Base-by-base conservation (phyloP, 441 rosid genomes). In the Euphorbia schlechtendalii region DNA sequence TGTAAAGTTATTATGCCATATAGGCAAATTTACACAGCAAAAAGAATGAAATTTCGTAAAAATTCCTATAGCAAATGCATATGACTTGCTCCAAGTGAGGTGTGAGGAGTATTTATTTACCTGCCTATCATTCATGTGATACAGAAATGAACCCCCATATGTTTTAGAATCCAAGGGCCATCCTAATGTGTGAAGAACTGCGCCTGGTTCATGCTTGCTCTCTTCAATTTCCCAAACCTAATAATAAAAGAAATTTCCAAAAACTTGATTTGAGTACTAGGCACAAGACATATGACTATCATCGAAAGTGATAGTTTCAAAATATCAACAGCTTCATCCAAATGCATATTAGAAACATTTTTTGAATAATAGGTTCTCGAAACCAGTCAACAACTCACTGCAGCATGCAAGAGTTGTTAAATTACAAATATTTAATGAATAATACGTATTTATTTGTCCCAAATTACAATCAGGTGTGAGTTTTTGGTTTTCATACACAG, bases 181-280 rank as follows among this genome's bases (percentile, higher is more conserved):
- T 61, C 96, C 99, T 73, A 94, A 63, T 13, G 96, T 85, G 76
- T 94, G 99, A 76, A 90, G 68, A 70, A 90, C 86, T 71, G 81
- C 79, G 64, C 96, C 99, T 32, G 99, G 94, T 57, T 81, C 75
- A 77, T 94, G 97, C 73, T 87, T 94, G 59, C 78, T 66, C 76
- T 86, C 94, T 71, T 90, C 92, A 73, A 90, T 78, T 81, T 94
- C 97, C 99, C 99, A 94, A 43, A 94, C 96, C 99, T 94, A 78
- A 43, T 69, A 63, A 63, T 17, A 56, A 75, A 63, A 38, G 36
- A 69, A 43, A 59, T 51, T 3, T 56, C 56, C n/a, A 11, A 65
- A 32, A 63, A 49, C 24, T 51, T 46, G 43, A 25, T 56, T 32
- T 46, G 46, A 52, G 40, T 28, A 24, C 22, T 28, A 43, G 38